Evolutionary conservation across 2,329 filamentous ascomycete genomes (phyloP).

Genomic region (Alternaria alternata): DNA sequence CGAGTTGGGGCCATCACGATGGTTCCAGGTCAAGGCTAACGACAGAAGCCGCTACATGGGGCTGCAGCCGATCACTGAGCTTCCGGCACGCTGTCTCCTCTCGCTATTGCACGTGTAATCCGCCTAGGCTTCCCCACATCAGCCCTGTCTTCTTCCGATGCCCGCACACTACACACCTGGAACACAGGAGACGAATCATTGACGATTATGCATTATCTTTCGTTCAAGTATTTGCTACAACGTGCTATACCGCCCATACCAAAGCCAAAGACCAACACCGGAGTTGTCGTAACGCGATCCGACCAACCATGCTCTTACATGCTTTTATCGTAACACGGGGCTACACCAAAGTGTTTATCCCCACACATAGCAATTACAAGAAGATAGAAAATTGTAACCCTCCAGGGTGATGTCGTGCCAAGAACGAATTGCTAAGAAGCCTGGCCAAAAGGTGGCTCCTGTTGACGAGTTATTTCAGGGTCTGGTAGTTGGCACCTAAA

Average conservation of each 20-base stretch:
- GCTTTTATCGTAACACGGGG: conserved; percentile 34
- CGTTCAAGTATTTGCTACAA: conserved; percentile 12
- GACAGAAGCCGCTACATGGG: neutral
- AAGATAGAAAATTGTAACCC: conserved; percentile 24
- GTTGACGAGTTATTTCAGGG: neutral
- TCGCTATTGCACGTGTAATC: conserved; percentile 10
- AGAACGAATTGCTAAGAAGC: conserved; percentile 12
- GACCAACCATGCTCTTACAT: conserved; percentile 28
- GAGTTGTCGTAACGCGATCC: conserved; percentile 16
- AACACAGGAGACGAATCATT: neutral
- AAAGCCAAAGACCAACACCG: conserved; percentile 23
- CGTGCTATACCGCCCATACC: conserved; percentile 9
- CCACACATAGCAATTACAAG: conserved; percentile 33
- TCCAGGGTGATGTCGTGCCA: conserved; percentile 9
- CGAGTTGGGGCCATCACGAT: neutral
- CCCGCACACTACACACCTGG: neutral
- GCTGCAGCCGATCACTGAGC: neutral
- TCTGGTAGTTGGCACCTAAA: neutral
- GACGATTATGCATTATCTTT: conserved; percentile 23
- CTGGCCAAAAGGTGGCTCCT: conserved; percentile 11
- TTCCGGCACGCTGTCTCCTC: neutral
- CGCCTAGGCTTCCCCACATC: conserved; percentile 7
- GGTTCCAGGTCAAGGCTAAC: conserved; percentile 2
- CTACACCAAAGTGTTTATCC: conserved; percentile 13
- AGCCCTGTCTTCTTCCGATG: neutral